These are phyloP conservation scores for Candida anutae DNA, from an alignment of 1,139 yeast genomes.

Conservation along the genomic window DNA sequence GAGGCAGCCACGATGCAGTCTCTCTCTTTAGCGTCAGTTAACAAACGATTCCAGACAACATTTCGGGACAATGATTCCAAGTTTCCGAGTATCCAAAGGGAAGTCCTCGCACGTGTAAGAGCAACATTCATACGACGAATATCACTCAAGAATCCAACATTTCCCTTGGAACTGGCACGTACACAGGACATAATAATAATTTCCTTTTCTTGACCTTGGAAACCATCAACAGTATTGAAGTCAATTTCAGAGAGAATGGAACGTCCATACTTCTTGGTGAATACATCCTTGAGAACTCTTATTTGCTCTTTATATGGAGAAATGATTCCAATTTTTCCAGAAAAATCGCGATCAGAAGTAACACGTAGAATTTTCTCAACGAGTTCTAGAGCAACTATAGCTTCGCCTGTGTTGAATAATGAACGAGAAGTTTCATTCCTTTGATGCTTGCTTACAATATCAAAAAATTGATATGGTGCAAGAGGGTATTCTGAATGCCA, in stretches of 20 bases:
- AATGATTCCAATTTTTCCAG: constrained; percentile 78
- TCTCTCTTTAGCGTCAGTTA: constrained; percentile 55
- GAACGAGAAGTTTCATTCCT: constrained; percentile 61
- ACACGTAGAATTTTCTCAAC: constrained; percentile 46
- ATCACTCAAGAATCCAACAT: constrained; percentile 87
- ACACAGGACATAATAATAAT: constrained; percentile 92
- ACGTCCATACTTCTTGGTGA: constrained; percentile 54
- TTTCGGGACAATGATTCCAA: constrained; percentile 53
- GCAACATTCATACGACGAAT: constrained; percentile 94
- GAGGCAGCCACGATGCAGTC: constrained; percentile 22
- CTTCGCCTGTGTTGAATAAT: constrained; percentile 62
- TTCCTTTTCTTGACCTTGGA: constrained; percentile 97
- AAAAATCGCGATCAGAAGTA: constrained; percentile 48
- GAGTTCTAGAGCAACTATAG: constrained; percentile 62
- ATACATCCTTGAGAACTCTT: constrained; percentile 45
- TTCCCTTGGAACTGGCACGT: constrained; percentile 59
- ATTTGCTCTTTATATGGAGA: constrained; percentile 95
- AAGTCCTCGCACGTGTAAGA: constrained; percentile 83
- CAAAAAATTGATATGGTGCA: constrained; percentile 75
- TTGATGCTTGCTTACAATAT: constrained; percentile 58
- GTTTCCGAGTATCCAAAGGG: constrained; percentile 90
- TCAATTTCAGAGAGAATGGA: constrained; percentile 61
- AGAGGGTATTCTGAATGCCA: constrained; percentile 63
- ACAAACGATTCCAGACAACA: constrained; percentile 60
- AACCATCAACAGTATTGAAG: constrained; percentile 94